A percentile compares a stretch with the other conserved stretches of the same genome.
Conservation (phyloP, 129 eudicot genomes). For the Oenanthe sinensis region DNA sequence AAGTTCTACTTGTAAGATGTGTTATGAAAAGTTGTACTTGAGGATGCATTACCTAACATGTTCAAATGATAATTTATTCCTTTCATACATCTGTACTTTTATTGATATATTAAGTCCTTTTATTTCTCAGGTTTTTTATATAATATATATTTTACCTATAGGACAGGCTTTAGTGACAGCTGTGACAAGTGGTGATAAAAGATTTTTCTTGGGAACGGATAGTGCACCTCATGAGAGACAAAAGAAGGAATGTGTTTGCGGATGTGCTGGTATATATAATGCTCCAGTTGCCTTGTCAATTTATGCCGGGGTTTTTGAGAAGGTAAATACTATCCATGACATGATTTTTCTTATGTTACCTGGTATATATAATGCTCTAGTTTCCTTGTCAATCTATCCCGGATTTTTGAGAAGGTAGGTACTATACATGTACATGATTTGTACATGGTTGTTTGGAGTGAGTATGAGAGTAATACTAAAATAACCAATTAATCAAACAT, state of each 20-base stretch:
- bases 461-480: not conserved
- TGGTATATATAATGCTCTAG: slow-evolving; percentile 80
- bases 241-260: no score
- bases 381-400: slow-evolving; percentile 77
- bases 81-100: no score
- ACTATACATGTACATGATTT: not conserved
- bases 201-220: slow-evolving; percentile 89
- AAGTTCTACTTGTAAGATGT: slow-evolving; percentile 52
- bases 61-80: no score
- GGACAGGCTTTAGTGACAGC: slow-evolving; percentile 86
- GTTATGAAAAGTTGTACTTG: not conserved
- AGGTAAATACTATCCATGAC: no score
- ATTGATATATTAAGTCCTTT: no score
- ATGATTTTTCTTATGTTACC: slow-evolving; percentile 1
- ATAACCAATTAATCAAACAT: not conserved
- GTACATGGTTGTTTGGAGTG: not conserved
- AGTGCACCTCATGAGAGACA: slow-evolving; percentile 87
- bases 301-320: slow-evolving; percentile 23
- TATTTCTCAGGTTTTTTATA: not conserved
- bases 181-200: slow-evolving; percentile 78
- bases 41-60: no score
- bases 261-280: slow-evolving; percentile 57
- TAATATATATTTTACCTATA: slow-evolving; percentile 17
- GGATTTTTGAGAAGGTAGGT: slow-evolving; percentile 88
- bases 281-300: slow-evolving; percentile 86